Evolutionary conservation across 768 basidiomycete genomes (phyloP).

Genomic region (Rhodotorula taiwanensis): DNA sequence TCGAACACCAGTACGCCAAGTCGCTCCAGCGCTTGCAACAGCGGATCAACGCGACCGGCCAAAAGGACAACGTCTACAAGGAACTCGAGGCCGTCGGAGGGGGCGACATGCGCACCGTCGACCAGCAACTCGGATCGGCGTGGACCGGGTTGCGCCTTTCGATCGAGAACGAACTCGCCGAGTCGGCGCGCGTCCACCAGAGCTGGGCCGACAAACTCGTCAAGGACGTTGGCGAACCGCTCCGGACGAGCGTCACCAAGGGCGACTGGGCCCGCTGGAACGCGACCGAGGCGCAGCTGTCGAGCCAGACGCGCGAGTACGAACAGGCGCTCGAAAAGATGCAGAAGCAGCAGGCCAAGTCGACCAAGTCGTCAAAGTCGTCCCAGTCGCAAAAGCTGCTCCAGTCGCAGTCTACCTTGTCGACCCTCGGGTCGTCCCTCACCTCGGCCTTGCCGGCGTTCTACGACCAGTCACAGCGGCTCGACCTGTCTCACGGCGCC

Average conservation of each 20-base stretch:
- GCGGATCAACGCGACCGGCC: constrained; percentile 8
- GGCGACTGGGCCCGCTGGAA: constrained; percentile 28
- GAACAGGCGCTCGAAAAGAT: constrained; percentile 27
- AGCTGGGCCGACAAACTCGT: constrained; percentile 15
- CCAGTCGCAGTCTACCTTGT: constrained; percentile 22
- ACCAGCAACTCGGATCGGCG: background rate
- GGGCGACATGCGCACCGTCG: background rate
- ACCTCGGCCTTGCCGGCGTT: constrained; percentile 15
- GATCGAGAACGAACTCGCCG: constrained; percentile 24
- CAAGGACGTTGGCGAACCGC: constrained; percentile 21
- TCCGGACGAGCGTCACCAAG: constrained; percentile 12
- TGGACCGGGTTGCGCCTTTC: constrained; percentile 1
- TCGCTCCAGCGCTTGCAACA: constrained; percentile 10
- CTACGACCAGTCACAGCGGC: constrained; percentile 13
- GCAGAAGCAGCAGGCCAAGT: constrained; percentile 28
- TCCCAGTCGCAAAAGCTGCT: constrained; percentile 23
- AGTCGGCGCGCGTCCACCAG: constrained; percentile 26
- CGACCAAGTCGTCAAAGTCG: constrained; percentile 17
- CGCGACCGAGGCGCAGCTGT: constrained; percentile 7
- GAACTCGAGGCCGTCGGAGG: constrained; percentile 4
- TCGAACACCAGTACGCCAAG: constrained; percentile 40
- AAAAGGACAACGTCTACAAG: constrained; percentile 12
- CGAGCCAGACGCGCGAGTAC: constrained; percentile 22
- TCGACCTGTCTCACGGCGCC: constrained; percentile 23
- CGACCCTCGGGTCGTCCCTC: constrained; percentile 21